These are phyloP conservation scores for Triticum turgidum DNA, from an alignment of 176 grass and related monocot species.

Conservation along the genomic window DNA sequence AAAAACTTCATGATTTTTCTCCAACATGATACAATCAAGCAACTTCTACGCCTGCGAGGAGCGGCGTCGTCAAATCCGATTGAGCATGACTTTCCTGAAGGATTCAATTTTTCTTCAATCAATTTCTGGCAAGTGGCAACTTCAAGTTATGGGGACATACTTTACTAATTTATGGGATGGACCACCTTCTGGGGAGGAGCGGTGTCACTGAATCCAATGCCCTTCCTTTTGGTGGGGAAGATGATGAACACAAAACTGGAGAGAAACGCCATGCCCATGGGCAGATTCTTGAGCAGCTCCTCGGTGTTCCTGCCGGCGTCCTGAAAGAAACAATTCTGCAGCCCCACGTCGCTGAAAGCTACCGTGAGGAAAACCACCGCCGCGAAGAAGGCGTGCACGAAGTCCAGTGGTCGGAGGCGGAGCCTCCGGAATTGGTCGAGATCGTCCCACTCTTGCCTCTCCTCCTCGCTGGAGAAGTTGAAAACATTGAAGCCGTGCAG, in stretches of 20 bases:
- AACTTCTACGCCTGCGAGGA: not conserved
- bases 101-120: too few species aligned
- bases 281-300: not conserved
- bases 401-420: too few species aligned
- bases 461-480: too few species aligned
- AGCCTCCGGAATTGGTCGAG: too few species aligned
- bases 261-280: not conserved
- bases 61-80: too few species aligned
- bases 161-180: not conserved
- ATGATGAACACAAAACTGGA: not conserved
- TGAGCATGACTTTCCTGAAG: too few species aligned
- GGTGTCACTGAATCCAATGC: not conserved
- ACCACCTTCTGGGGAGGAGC: not conserved
- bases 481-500: too few species aligned
- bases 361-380: too few species aligned
- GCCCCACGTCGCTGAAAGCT: too few species aligned
- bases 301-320: not conserved
- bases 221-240: not conserved
- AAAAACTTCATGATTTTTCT: not conserved
- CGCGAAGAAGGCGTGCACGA: too few species aligned
- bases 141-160: not conserved
- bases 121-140: not conserved
- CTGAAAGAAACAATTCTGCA: not conserved
- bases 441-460: too few species aligned
- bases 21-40: not conserved